phyloP scores from a whole-genome alignment of 1,139 yeast species.

The Waltiozyma solani region DNA sequence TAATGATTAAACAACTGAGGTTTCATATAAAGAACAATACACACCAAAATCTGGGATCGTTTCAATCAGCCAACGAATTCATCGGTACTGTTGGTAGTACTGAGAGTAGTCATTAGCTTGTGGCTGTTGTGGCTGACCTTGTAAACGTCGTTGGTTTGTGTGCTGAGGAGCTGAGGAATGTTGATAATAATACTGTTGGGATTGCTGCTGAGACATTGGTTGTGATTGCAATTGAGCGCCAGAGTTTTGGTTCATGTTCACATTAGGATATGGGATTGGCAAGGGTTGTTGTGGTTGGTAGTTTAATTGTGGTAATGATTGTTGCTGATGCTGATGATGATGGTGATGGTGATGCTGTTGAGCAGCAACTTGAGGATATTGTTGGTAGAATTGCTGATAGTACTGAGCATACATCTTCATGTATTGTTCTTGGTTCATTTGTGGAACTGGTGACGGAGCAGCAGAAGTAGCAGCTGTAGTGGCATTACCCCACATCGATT shows the following conservation, averaged over 20 bases:
- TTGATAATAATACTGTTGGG: no score
- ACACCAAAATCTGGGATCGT: no score
- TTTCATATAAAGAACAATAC: no score
- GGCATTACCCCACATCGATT: no score
- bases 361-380: neutral
- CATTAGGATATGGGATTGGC: neutral
- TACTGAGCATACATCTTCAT: neutral
- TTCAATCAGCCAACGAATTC: no score
- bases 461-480: neutral
- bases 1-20: no score
- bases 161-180: no score
- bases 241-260: neutral
- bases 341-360: conserved; percentile 1
- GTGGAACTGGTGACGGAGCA: conserved; percentile 2
- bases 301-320: neutral
- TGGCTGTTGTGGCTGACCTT: no score
- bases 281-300: neutral
- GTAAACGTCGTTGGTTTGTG: no score
- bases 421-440: conserved; percentile 1
- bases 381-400: neutral
- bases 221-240: neutral
- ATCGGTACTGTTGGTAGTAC: no score
- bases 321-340: conserved; percentile 1
- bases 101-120: no score
- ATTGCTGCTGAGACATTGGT: neutral